Conservation (phyloP, 2,329 filamentous ascomycete genomes). For the Hymenoscyphus occultus region DNA sequence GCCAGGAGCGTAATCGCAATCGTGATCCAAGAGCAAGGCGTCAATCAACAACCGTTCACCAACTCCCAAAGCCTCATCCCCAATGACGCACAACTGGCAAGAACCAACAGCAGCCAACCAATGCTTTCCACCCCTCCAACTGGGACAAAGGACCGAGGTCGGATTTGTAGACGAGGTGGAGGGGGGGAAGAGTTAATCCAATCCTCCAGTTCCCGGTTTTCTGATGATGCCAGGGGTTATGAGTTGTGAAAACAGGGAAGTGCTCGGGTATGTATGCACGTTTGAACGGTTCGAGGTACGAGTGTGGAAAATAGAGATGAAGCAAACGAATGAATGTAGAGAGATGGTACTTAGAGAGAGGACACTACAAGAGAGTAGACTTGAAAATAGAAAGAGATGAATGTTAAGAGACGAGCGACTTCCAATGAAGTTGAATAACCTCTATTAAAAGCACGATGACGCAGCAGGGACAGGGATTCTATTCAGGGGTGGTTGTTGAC, state of each 20-base stretch:
- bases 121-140: not conserved
- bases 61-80: not conserved
- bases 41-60: not conserved
- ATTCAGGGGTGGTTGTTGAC: not conserved
- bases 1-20: not conserved
- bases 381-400: not conserved
- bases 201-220: not conserved
- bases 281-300: not conserved
- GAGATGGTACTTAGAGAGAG: not conserved
- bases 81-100: constrained; percentile 1
- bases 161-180: not conserved
- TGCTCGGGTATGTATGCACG: not conserved
- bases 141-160: not conserved
- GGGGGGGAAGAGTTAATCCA: not conserved
- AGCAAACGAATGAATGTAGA: not conserved
- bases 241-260: not conserved
- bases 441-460: not conserved
- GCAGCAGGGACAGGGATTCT: not conserved
- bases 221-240: not conserved
- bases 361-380: not conserved
- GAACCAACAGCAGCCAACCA: not conserved
- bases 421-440: not conserved
- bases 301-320: not conserved
- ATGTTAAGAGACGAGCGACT: not conserved
- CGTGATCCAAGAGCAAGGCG: not conserved